Base-by-base conservation (phyloP, 768 basidiomycete genomes). In the Phaeotremella fagi region DNA sequence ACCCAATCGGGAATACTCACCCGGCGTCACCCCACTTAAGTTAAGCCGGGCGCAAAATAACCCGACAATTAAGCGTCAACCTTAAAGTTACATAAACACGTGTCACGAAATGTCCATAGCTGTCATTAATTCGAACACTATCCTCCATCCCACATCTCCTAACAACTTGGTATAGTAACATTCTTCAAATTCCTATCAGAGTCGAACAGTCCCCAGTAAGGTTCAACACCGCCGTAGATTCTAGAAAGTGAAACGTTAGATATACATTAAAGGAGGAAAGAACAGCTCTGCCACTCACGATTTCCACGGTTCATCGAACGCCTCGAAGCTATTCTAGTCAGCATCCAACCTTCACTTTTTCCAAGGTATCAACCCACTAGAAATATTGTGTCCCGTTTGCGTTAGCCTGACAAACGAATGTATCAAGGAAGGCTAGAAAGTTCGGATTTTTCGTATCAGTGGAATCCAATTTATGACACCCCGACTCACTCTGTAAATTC, bases 371-470 rank as follows among this genome's bases (percentile, higher is more conserved):
- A 54, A 52, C 48, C 45, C 29, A 75, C 79, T 82, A 92, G 81
- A 90, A 95, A 76, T 94, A 94, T 15, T 82, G 78, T 0, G 87
- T 90, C 12, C 81, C 81, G 57, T 90, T 90, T 16, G 72, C 56
- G 71, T 90, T 95, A 0, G 92, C 87, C 68, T 83, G 80, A 66
- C 94, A 99, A 6, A 91, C 83, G 61, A 89, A 99, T 0, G 81
- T 83, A 70, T 98, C 79, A 54, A 99, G 68, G 80, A 88, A 99
- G 16, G 70, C 68, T 70, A 4, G 20, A 4, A 28, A 11, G 36
- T 20, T 35, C n/a, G n/a, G n/a, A n/a, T n/a, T n/a, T n/a, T n/a
- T n/a, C n/a, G n/a, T n/a, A n/a, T n/a, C n/a, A n/a, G n/a, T n/a
- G n/a, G n/a, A n/a, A n/a, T n/a, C n/a, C n/a, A n/a, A n/a, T n/a